Percentiles rank a stretch among this genome's conserved stretches.
Conservation (phyloP, 2,329 filamentous ascomycete genomes). For the Mollisia scopiformis region DNA sequence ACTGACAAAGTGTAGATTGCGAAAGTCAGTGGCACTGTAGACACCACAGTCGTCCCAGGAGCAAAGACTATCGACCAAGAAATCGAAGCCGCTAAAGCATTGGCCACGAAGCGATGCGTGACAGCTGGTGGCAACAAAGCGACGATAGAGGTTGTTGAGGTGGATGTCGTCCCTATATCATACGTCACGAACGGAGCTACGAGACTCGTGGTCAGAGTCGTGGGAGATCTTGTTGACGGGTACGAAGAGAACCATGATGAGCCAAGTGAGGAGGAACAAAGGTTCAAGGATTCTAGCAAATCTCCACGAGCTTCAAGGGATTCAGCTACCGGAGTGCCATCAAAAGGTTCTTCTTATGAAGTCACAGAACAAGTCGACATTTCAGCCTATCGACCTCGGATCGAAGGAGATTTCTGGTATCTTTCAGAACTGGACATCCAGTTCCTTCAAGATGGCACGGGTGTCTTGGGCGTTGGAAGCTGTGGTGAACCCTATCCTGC, state of each 20-base stretch:
- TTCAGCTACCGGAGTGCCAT: background rate
- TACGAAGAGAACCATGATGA: constrained; percentile 20
- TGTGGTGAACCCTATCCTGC: constrained; percentile 53
- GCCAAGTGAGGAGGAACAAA: background rate
- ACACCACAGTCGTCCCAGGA: constrained; percentile 32
- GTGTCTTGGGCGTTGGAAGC: constrained; percentile 63
- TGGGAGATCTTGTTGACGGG: constrained; percentile 30
- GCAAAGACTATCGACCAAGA: constrained; percentile 27
- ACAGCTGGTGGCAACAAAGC: constrained; percentile 31
- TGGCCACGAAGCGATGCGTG: constrained; percentile 31
- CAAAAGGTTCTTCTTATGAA: constrained; percentile 32
- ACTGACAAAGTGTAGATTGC: constrained; percentile 27
- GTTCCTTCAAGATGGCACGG: constrained; percentile 61
- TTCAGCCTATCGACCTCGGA: constrained; percentile 45
- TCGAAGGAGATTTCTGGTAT: constrained; percentile 56
- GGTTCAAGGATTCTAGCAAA: background rate
- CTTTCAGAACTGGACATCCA: constrained; percentile 59
- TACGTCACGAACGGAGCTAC: constrained; percentile 36
- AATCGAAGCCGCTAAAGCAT: constrained; percentile 28
- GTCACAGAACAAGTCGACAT: constrained; percentile 28
- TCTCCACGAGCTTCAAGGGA: background rate
- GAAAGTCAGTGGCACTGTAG: constrained; percentile 34
- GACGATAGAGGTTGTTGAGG: constrained; percentile 34
- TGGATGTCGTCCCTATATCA: constrained; percentile 34
- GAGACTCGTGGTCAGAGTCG: constrained; percentile 32